Evolutionary conservation across 768 basidiomycete species (phyloP).

Genomic region (Lentinula edodes): DNA sequence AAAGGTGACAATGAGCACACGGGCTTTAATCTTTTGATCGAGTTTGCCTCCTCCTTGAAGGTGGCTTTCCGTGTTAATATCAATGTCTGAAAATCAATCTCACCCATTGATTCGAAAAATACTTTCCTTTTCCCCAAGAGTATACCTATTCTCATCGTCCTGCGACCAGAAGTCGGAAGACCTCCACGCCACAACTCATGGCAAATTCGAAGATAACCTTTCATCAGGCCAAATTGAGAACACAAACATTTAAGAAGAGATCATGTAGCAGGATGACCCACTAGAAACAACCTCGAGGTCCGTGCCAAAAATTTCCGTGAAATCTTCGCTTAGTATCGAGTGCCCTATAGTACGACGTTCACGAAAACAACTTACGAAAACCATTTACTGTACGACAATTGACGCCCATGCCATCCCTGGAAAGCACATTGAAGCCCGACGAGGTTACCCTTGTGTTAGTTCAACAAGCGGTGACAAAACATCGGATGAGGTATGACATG

Average conservation of each 20-base stretch:
- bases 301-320: neutral
- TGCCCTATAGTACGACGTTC: neutral
- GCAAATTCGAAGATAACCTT: neutral
- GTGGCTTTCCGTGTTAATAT: neutral
- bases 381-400: neutral
- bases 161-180: neutral
- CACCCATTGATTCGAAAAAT: neutral
- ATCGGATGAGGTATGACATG: neutral
- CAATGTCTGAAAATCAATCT: neutral
- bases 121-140: neutral
- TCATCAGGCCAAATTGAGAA: neutral
- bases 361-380: neutral
- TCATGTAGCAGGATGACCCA: neutral
- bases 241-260: neutral
- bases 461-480: conserved; percentile 1
- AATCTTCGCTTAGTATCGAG: neutral
- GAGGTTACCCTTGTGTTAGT: neutral
- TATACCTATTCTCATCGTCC: neutral
- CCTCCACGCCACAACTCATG: conserved; percentile 1
- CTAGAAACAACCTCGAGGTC: neutral
- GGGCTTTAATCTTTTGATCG: neutral
- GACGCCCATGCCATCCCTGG: neutral
- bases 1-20: neutral
- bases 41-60: neutral
- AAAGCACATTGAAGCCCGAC: conserved; percentile 7